A percentile compares a stretch with the other conserved stretches of the same genome.
Conservation (phyloP, 192 early-diverging fungal genomes). For the Dissophora ornata region DNA sequence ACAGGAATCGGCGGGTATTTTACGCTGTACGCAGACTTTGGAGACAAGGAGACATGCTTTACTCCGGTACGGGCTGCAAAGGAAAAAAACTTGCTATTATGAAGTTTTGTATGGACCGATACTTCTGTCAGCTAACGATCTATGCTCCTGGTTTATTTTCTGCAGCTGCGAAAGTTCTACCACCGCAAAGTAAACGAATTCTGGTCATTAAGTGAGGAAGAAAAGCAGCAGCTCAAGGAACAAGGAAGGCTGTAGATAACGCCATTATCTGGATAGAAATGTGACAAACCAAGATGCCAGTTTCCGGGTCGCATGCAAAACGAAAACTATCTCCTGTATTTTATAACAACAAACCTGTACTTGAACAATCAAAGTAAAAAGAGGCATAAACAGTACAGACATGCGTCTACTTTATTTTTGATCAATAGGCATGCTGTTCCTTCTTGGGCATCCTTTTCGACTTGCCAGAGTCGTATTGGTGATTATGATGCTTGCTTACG, state of each 20-base stretch:
- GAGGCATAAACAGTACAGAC: background rate
- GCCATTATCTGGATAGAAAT: no score
- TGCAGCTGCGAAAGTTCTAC: slow-evolving; percentile 35
- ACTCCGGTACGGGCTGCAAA: slow-evolving; percentile 36
- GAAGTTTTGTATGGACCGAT: no score
- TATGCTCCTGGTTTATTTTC: no score
- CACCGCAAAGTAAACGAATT: slow-evolving; percentile 36
- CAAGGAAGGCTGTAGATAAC: slow-evolving; percentile 39
- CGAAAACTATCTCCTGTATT: no score
- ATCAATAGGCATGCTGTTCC: slow-evolving; percentile 6
- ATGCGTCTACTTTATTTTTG: no score
- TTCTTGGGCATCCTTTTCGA: slow-evolving; percentile 6
- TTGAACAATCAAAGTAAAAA: background rate
- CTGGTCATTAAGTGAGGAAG: slow-evolving; percentile 53
- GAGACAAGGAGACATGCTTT: slow-evolving; percentile 48
- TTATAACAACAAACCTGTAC: background rate
- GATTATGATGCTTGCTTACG: slow-evolving; percentile 2
- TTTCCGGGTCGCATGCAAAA: no score
- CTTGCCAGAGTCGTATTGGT: slow-evolving; percentile 8
- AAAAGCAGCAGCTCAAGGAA: slow-evolving; percentile 53
- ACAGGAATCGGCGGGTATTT: slow-evolving; percentile 48
- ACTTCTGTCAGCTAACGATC: no score
- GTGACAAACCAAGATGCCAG: no score
- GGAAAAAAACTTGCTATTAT: no score
- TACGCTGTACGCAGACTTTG: slow-evolving; percentile 48